phyloP scores from a whole-genome alignment of 2,329 filamentous ascomycete species.

The Trichoderma sp. region DNA sequence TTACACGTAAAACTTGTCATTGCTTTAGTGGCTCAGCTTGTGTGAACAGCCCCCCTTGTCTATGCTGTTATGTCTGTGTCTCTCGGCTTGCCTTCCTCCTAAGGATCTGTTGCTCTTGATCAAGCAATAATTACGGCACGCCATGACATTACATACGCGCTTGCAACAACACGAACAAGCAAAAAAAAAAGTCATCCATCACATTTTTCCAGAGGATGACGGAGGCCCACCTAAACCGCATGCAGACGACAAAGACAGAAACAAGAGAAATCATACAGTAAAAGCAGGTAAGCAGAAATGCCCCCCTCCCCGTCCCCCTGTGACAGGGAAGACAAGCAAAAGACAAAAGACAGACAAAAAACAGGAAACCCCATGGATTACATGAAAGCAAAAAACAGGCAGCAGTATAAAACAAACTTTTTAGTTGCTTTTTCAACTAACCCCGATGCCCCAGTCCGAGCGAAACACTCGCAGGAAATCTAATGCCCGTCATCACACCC shows the following conservation, averaged over 20 bases:
- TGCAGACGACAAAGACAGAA: neutral
- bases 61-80: neutral
- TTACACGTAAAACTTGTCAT: neutral
- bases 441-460: neutral
- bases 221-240: neutral
- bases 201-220: neutral
- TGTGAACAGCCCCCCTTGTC: neutral
- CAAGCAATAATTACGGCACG: neutral
- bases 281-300: neutral
- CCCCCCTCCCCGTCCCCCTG: neutral
- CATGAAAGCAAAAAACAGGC: neutral
- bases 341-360: neutral
- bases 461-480: neutral
- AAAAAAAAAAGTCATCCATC: neutral
- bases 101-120: neutral
- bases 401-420: neutral
- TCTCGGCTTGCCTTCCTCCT: neutral
- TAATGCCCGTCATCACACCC: neutral
- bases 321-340: neutral
- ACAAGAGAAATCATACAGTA: neutral
- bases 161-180: neutral
- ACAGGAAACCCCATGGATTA: neutral
- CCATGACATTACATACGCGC: neutral
- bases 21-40: neutral
- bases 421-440: neutral